Percentiles rank a stretch among this genome's conserved stretches.
phyloP scores from a whole-genome alignment of 1,284 basidiomycete genomes.

The Caloboletus firmus region DNA sequence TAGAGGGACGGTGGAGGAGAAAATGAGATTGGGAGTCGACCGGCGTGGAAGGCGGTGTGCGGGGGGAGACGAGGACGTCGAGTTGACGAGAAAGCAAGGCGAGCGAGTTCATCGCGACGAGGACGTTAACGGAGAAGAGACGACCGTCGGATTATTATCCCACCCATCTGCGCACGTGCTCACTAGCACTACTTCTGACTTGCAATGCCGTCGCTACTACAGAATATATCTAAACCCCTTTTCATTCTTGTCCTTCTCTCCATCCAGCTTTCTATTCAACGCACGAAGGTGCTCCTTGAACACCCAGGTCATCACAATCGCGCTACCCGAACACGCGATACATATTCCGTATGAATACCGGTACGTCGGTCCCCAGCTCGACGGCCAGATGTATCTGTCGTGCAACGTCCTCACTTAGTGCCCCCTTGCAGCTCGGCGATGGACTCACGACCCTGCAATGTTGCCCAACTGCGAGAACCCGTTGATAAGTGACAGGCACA shows the following conservation, averaged over 20 bases:
- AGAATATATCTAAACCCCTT: slow-evolving; percentile 34
- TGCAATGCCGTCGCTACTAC: slow-evolving; percentile 27
- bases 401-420: background rate
- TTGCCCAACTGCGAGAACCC: slow-evolving; percentile 72
- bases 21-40: slow-evolving; percentile 36
- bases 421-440: background rate
- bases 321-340: slow-evolving; percentile 16
- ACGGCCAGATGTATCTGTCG: slow-evolving; percentile 24
- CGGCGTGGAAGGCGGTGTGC: slow-evolving; percentile 53
- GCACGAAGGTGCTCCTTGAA: slow-evolving; percentile 20
- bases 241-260: slow-evolving; percentile 4
- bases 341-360: slow-evolving; percentile 32
- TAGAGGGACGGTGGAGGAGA: background rate
- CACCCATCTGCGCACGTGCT: slow-evolving; percentile 18
- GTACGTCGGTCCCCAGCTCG: slow-evolving; percentile 32
- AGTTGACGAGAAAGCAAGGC: slow-evolving; percentile 68
- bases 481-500: slow-evolving; percentile 67
- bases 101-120: slow-evolving; percentile 61
- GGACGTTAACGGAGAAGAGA: background rate
- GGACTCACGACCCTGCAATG: slow-evolving; percentile 63
- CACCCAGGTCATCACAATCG: slow-evolving; percentile 27
- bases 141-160: background rate
- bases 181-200: background rate
- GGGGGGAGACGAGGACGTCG: slow-evolving; percentile 54
- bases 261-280: slow-evolving; percentile 19